These are phyloP conservation scores for Tetracentron sinense DNA, from an alignment of 164 flowering plant species.

Conservation along the genomic window DNA sequence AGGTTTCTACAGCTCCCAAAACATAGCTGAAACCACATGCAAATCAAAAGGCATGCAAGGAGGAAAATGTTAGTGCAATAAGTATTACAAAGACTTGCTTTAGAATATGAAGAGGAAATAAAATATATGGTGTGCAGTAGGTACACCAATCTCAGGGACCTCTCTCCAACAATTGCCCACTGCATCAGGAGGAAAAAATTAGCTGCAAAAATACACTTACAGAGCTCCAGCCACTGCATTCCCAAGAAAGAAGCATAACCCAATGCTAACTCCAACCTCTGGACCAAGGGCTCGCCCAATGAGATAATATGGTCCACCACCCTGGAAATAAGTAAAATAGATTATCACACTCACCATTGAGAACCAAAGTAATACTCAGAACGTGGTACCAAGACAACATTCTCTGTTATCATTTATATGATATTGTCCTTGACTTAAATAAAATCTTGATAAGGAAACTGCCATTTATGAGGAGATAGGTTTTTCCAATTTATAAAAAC, in stretches of 20 bases:
- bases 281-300: slow-evolving; percentile 99
- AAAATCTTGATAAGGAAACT: no score
- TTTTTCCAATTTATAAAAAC: background rate
- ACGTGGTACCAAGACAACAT: background rate
- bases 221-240: slow-evolving; percentile 98
- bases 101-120: background rate
- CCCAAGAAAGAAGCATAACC: slow-evolving; percentile 96
- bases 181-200: background rate
- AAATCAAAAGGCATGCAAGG: slow-evolving; percentile 5
- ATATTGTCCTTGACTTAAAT: background rate
- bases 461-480: background rate
- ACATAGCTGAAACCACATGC: slow-evolving; percentile 66
- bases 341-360: background rate
- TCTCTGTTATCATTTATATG: background rate
- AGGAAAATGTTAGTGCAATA: slow-evolving; percentile 2
- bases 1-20: slow-evolving; percentile 98
- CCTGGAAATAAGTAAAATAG: slow-evolving; percentile 40
- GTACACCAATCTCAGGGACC: background rate
- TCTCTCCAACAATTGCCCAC: background rate
- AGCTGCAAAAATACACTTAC: slow-evolving; percentile 48
- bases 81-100: background rate
- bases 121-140: no score
- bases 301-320: slow-evolving; percentile 99
- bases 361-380: background rate
- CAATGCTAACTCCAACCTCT: slow-evolving; percentile 99